A percentile compares a stretch with the other conserved stretches of the same genome.
phyloP scores from a whole-genome alignment of 345 rosid genomes.

The Gossypium ekmanianum region DNA sequence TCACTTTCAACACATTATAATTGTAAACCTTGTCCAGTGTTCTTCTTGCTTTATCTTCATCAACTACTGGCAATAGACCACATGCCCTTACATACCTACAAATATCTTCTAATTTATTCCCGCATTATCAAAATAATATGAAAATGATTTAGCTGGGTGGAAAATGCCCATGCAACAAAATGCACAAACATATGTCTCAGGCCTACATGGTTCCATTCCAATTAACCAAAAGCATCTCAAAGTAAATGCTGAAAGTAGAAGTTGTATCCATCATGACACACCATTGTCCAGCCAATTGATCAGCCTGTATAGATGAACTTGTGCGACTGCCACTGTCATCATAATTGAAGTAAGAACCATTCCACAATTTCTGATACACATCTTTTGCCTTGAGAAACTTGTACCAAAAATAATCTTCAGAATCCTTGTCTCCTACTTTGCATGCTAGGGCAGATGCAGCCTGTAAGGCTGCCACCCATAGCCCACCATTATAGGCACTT shows the following conservation, averaged over 20 bases:
- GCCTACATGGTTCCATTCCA: neutral
- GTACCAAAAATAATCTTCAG: slow-evolving; percentile 66
- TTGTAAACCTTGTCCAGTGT: slow-evolving; percentile 73
- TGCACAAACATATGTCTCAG: neutral
- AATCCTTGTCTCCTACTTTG: slow-evolving; percentile 70
- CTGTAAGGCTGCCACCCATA: slow-evolving; percentile 94
- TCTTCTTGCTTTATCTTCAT: slow-evolving; percentile 54
- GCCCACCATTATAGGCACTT: slow-evolving; percentile 86
- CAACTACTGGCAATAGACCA: slow-evolving; percentile 73
- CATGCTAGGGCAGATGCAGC: slow-evolving; percentile 89
- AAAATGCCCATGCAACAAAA: neutral
- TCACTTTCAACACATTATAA: slow-evolving; percentile 74
- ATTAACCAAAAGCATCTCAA: neutral
- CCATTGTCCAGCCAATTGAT: slow-evolving; percentile 98
- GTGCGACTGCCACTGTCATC: slow-evolving; percentile 56
- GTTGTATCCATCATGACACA: slow-evolving; percentile 21
- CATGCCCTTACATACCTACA: slow-evolving; percentile 84
- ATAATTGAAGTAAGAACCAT: slow-evolving; percentile 85
- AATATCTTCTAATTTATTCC: neutral
- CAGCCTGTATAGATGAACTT: slow-evolving; percentile 88
- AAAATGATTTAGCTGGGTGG: neutral
- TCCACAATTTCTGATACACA: slow-evolving; percentile 77
- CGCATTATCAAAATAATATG: neutral
- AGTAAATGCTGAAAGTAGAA: neutral
- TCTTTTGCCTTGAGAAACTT: slow-evolving; percentile 79